Evolutionary conservation across 169 alveolate genomes (phyloP), one percentile per base, ranked within the genome.

Genomic region (Theileria parva): DNA sequence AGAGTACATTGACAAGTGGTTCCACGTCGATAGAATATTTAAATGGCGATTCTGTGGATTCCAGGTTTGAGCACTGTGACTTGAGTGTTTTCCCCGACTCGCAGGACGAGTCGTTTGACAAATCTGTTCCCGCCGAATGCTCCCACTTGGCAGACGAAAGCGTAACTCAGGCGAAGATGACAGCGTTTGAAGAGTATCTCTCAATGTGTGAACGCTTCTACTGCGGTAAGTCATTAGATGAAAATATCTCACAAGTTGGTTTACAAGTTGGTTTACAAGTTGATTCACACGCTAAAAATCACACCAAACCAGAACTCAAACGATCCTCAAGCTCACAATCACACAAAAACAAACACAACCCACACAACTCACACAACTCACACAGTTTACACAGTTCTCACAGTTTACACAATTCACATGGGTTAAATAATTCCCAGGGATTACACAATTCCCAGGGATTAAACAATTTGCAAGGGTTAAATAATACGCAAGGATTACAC

Each of bases 171-270:
- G 66, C 53, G 9, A 81, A 60, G 59, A 74, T 81, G 85, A 23
- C 39, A 37, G 53, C 78, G 11, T 75, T 81, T 60, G 88, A 81
- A 63, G 80, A 81, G 11, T 81, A 73, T 72, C 44, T 81, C n/a
- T 77, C 74, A 0, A 75, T 81, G 88, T 74, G 88, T 55, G 88
- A 81, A 70, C 4, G 88, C 7, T 53, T 81, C 63, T 81, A 81
- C 63, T 81, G 88, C 32, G 88, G 88, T 3, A 32, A 50, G n/a
- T 84, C 88, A n/a, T n/a, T 81, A 21, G 74, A 77, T 7, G 73
- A 69, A 19, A 19, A 78, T 25, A 21, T 28, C 1, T 8, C 64
- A 67, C 51, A 67, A 13, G 15, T 25, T 8, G 64, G 4, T 37
- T 37, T n/a, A n/a, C n/a, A n/a, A n/a, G n/a, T n/a, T n/a, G n/a